Evolutionary conservation across 768 basidiomycete species (phyloP).

Genomic region (Solioccasus polychromus): DNA sequence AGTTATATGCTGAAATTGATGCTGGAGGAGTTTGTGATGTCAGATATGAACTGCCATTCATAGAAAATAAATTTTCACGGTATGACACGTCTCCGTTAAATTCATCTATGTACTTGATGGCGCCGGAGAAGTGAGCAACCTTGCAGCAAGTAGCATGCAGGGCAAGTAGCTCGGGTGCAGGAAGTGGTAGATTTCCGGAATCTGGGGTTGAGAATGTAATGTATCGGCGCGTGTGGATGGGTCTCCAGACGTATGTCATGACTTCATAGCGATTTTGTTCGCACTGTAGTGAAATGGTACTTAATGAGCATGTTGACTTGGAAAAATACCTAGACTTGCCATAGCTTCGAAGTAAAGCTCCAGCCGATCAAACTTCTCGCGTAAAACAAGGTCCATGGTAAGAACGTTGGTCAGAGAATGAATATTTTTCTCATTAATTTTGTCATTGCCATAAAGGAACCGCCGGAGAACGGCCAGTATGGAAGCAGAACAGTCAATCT

Average conservation of each 20-base stretch:
- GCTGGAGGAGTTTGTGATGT: no score
- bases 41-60: no score
- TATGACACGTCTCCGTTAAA: neutral
- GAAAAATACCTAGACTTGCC: neutral
- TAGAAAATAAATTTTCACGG: no score
- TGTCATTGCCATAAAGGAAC: slow-evolving; percentile 1
- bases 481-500: slow-evolving; percentile 4
- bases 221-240: neutral
- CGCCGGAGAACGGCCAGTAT: slow-evolving; percentile 2
- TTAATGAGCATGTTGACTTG: neutral
- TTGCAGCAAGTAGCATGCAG: slow-evolving; percentile 24
- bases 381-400: neutral
- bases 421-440: neutral
- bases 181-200: slow-evolving; percentile 10
- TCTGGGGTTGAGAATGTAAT: slow-evolving; percentile 5
- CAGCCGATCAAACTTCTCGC: slow-evolving; percentile 1
- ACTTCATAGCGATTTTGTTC: slow-evolving; percentile 3
- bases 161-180: slow-evolving; percentile 10
- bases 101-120: slow-evolving; percentile 18
- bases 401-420: slow-evolving; percentile 11
- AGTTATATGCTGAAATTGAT: no score
- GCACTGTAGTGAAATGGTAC: neutral
- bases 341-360: slow-evolving; percentile 7
- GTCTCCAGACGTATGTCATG: neutral
- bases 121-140: slow-evolving; percentile 26